Conservation (phyloP, 495 filamentous ascomycete genomes). For the Sordaria brevicollis region DNA sequence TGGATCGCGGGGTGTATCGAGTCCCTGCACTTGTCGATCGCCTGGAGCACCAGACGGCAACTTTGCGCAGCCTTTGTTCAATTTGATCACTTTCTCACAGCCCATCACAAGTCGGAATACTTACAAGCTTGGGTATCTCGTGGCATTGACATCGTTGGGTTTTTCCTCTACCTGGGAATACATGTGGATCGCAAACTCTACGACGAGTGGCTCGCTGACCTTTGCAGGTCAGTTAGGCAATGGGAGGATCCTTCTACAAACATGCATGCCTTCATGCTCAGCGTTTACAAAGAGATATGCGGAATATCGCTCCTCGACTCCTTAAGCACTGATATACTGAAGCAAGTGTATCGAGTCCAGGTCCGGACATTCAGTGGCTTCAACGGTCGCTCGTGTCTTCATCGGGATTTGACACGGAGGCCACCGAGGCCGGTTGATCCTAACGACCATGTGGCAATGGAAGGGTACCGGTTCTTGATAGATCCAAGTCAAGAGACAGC, state of each 20-base stretch:
- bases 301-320: not conserved
- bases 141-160: not conserved
- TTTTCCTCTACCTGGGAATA: not conserved
- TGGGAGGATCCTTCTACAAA: not conserved
- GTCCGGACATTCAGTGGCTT: not conserved
- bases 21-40: not conserved
- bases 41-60: not conserved
- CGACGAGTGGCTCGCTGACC: not conserved
- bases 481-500: not conserved
- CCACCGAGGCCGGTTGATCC: not conserved
- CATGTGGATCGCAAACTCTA: not conserved
- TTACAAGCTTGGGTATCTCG: not conserved
- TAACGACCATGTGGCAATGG: not conserved
- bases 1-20: not conserved
- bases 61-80: not conserved
- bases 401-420: not conserved
- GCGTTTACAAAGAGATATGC: not conserved
- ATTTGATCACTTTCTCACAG: not conserved
- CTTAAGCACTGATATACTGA: not conserved
- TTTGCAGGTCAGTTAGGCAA: not conserved
- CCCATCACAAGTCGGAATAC: not conserved
- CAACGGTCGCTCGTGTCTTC: not conserved
- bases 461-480: not conserved
- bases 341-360: not conserved
- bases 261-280: not conserved